phyloP scores from a whole-genome alignment of 352 stramenopile species.

The Globisporangium ultimum region DNA sequence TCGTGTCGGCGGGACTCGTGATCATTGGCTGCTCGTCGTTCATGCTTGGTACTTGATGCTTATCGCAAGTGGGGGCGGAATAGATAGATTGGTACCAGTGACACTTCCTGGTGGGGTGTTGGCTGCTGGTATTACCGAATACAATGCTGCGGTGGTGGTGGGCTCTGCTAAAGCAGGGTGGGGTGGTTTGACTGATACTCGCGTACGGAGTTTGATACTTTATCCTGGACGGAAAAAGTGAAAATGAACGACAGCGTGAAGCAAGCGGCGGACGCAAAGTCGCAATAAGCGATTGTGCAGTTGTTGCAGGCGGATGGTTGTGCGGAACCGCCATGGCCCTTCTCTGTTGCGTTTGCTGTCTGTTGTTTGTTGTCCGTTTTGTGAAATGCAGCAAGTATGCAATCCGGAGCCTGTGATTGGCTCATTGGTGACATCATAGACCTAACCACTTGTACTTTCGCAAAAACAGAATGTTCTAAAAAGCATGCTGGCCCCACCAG shows the following conservation, averaged over 20 bases:
- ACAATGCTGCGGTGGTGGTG: background rate
- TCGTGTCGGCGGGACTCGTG: background rate
- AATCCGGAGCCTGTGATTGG: slow-evolving; percentile 1
- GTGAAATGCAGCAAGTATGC: slow-evolving; percentile 2
- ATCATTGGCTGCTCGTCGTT: background rate
- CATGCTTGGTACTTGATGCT: slow-evolving; percentile 2
- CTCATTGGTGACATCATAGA: background rate
- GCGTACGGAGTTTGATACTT: slow-evolving; percentile 16
- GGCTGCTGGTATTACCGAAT: background rate
- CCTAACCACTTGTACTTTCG: background rate
- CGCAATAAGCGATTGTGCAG: background rate
- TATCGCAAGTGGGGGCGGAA: too few relatives aligned
- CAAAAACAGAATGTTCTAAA: slow-evolving; percentile 8
- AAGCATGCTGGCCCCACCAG: background rate
- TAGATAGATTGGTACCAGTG: background rate
- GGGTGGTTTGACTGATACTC: slow-evolving; percentile 3
- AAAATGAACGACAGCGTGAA: slow-evolving; percentile 11
- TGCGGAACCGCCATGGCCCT: background rate
- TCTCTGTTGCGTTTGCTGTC: background rate
- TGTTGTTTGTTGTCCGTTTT: background rate
- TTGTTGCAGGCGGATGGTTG: slow-evolving; percentile 5
- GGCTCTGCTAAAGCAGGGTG: background rate
- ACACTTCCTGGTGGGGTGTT: background rate
- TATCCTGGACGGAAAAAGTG: slow-evolving; percentile 22
- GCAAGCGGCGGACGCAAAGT: background rate